Base-by-base conservation (phyloP, 441 rosid genomes). In the Biscutella laevigata region DNA sequence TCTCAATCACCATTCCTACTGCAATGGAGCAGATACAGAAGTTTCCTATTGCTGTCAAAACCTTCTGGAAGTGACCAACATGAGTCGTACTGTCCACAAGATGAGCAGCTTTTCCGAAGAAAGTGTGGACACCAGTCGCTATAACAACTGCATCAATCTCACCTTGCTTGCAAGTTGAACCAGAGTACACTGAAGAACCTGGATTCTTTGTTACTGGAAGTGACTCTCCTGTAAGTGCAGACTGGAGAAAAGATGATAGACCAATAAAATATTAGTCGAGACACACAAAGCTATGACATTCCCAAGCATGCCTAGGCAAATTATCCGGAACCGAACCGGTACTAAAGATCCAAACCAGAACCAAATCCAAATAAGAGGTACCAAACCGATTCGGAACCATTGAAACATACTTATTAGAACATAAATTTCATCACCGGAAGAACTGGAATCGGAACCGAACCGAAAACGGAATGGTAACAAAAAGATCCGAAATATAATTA, bases 21-120 rank as follows among this genome's bases (percentile, higher is more conserved):
- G 71, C 71, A 8, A 67, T 67, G 1, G 71, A 60, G 38, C 71
- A 67, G 15, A 67, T 74, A 61, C 77, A 77, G 58, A 77, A 75
- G 28, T 78, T 75, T 35, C 74, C 68, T 7, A 77, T 73, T 13
- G 70, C 34, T 37, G 79, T 57, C 61, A 78, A 53, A 32, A 70
- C 83, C 78, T 81, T 60, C 17, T 81, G 84, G 63, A 81, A 81
- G 48, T 81, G 88, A 30, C 88, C 88, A 66, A 81, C 71, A 53
- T 81, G 84, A 2, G 70, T 76, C 24, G 88, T 81, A 55, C 46
- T 64, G 42, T 81, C 88, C 25, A 81, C 84, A 68, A 81, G 84
- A 76, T 81, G 84, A 66, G 84, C 88, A 1, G 84, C 88, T 62
- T 76, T 81, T 14, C 88, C 84, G 5, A 81, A 81, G 84, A 81